A percentile compares a stretch with the other conserved stretches of the same genome.
Conservation (phyloP, 768 basidiomycete species). For the Boletus huronensis region DNA sequence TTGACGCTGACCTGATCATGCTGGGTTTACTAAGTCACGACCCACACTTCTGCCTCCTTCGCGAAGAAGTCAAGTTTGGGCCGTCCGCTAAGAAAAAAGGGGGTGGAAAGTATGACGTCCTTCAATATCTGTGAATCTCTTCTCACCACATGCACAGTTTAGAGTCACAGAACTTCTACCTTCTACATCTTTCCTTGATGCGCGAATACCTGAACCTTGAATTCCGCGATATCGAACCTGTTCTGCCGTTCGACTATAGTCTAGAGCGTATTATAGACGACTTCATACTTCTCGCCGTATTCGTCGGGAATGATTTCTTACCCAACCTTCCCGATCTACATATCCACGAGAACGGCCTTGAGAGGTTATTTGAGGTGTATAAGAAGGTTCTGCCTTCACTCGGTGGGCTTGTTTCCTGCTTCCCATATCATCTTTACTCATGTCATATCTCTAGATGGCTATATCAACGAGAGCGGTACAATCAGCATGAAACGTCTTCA, state of each 20-base stretch:
- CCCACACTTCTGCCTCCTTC: constrained; percentile 94
- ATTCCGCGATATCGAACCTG: constrained; percentile 68
- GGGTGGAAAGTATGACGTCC: constrained; percentile 42
- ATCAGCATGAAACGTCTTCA: constrained; percentile 82
- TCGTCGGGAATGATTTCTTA: constrained; percentile 96
- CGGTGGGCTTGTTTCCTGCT: constrained; percentile 38
- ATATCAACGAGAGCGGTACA: constrained; percentile 85
- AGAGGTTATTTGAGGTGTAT: constrained; percentile 91
- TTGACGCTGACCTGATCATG: constrained; percentile 99
- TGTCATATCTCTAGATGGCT: constrained; percentile 59
- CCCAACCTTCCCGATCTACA: constrained; percentile 96
- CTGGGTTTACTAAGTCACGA: constrained; percentile 95
- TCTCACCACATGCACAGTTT: constrained; percentile 35
- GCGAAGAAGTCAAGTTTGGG: constrained; percentile 99
- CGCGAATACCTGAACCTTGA: constrained; percentile 98
- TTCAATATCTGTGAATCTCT: neutral
- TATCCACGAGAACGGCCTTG: constrained; percentile 95
- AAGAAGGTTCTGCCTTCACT: constrained; percentile 83
- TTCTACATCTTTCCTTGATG: constrained; percentile 90
- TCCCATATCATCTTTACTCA: neutral
- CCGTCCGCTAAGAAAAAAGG: constrained; percentile 72
- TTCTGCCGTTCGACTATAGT: constrained; percentile 76
- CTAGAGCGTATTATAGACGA: constrained; percentile 97
- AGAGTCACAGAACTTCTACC: constrained; percentile 88
- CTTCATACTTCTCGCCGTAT: constrained; percentile 94